Percentiles rank a stretch among this genome's conserved stretches.
These are phyloP conservation scores for Leccinum variicolor DNA, from an alignment of 768 basidiomycete genomes.

Conservation along the genomic window DNA sequence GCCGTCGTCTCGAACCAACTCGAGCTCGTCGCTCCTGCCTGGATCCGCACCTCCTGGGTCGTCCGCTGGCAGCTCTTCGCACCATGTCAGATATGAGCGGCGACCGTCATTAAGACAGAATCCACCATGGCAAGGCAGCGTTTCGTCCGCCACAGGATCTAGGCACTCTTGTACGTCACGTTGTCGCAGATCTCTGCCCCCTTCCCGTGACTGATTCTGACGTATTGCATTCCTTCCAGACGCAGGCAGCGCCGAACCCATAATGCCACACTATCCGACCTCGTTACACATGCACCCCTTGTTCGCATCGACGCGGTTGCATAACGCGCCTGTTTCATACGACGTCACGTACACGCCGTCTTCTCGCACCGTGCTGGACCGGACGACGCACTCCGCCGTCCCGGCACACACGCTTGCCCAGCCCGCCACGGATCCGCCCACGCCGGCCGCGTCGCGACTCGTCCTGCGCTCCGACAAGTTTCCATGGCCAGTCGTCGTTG, in stretches of 20 bases:
- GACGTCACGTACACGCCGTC: slow-evolving; percentile 57
- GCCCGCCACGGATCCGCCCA: slow-evolving; percentile 64
- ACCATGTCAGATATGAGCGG: slow-evolving; percentile 36
- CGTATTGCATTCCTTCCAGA: slow-evolving; percentile 8
- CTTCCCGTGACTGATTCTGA: background rate
- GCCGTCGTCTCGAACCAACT: slow-evolving; percentile 49
- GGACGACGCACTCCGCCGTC: slow-evolving; percentile 49
- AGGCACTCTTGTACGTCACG: slow-evolving; percentile 39
- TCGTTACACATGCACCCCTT: slow-evolving; percentile 61
- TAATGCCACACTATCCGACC: slow-evolving; percentile 26
- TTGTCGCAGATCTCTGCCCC: background rate
- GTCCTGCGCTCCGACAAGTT: slow-evolving; percentile 55
- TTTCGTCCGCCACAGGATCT: slow-evolving; percentile 38
- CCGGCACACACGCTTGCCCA: slow-evolving; percentile 55
- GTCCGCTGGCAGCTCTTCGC: slow-evolving; percentile 38
- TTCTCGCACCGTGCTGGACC: slow-evolving; percentile 54
- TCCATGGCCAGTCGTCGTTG: slow-evolving; percentile 59
- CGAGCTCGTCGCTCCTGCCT: slow-evolving; percentile 46
- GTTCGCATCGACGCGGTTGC: slow-evolving; percentile 51
- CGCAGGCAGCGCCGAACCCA: slow-evolving; percentile 22
- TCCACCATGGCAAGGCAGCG: slow-evolving; percentile 44
- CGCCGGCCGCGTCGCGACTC: slow-evolving; percentile 40
- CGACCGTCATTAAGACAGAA: slow-evolving; percentile 48
- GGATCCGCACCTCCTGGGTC: slow-evolving; percentile 38
- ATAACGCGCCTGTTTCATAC: slow-evolving; percentile 60